These are phyloP conservation scores for Chrysoporthe austroafricana DNA, from an alignment of 2,329 filamentous ascomycete genomes.

Conservation along the genomic window DNA sequence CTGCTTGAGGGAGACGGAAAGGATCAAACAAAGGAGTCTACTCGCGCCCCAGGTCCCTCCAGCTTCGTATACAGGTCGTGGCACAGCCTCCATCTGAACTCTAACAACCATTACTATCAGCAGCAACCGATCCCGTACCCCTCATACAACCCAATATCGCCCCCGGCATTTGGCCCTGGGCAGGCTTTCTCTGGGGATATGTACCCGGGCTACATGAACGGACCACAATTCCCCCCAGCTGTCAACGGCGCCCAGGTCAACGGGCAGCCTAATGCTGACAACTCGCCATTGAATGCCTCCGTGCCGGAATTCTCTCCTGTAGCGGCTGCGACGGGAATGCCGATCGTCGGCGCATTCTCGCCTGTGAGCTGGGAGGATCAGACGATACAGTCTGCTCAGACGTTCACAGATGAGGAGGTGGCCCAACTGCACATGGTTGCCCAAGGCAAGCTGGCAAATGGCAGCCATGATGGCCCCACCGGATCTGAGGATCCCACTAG, in stretches of 20 bases:
- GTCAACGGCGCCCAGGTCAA: conserved; percentile 44
- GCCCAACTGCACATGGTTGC: conserved; percentile 37
- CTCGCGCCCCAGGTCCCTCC: conserved; percentile 71
- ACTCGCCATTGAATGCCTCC: conserved; percentile 62
- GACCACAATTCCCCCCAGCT: conserved; percentile 28
- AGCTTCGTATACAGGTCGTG: conserved; percentile 39
- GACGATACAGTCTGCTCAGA: conserved; percentile 38
- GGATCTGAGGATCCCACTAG: conserved; percentile 11
- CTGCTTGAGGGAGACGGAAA: conserved; percentile 61
- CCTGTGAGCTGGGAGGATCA: conserved; percentile 16
- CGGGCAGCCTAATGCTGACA: conserved; percentile 43
- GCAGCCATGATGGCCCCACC: conserved; percentile 3
- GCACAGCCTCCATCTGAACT: conserved; percentile 34
- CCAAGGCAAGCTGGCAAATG: conserved; percentile 23
- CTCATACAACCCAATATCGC: conserved; percentile 34
- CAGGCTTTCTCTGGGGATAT: conserved; percentile 29
- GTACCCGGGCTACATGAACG: conserved; percentile 40
- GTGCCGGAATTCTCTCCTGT: conserved; percentile 65
- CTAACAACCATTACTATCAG: conserved; percentile 19
- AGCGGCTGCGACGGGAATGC: conserved; percentile 3
- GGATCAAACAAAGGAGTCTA: conserved; percentile 71
- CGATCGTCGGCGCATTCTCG: not conserved
- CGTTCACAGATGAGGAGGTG: conserved; percentile 38
- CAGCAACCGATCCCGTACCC: conserved; percentile 35
- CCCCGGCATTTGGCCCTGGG: conserved; percentile 19